Evolutionary conservation across 148 eudicot species (phyloP), one percentile per base, ranked within the genome.

Genomic region (Rhododendron simsii): DNA sequence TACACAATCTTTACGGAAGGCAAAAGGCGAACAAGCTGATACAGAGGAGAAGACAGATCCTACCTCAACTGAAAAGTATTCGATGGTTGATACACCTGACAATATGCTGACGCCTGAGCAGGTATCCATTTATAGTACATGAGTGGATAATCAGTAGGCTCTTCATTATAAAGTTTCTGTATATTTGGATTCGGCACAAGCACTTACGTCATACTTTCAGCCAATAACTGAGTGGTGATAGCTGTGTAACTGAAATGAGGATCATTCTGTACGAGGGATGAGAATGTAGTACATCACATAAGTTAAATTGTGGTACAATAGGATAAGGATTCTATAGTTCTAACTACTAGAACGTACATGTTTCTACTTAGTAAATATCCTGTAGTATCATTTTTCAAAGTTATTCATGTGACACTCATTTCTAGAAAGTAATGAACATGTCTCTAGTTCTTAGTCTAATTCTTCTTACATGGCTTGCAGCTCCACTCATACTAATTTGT

Each of bases 11-110:
- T 90, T 97, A 87, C 91, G 94, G 26, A 97, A 92, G 89, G 90
- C 96, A 30, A 97, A 93, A 90, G 94, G 98, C 51, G 98, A 94
- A 88, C 93, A 93, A 87, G 90, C 90, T 89, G 98, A 95, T 89
- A 87, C 85, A 37, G 95, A 92, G 84, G 99, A 97, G 89, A 96
- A 92, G 91, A 83, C 85, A 45, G 98, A 94, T 78, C 73, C 90
- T 81, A 86, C 89, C 26, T 44, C 90, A 48, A 89, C 93, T 85
- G 99, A 97, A 85, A 97, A 90, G 90, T 97, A 91, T 87, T 90
- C 92, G 69, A 93, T 97, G 79, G 80, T 97, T 78, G 92, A 94
- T 88, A 67, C 93, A 37, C 98, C 98, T 85, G 99, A 97, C 89
- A 88, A 93, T 74, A 86, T 91, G 93, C 92, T 97, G 87, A 92